Conservation (phyloP, 768 basidiomycete genomes). For the Russula vinacea region DNA sequence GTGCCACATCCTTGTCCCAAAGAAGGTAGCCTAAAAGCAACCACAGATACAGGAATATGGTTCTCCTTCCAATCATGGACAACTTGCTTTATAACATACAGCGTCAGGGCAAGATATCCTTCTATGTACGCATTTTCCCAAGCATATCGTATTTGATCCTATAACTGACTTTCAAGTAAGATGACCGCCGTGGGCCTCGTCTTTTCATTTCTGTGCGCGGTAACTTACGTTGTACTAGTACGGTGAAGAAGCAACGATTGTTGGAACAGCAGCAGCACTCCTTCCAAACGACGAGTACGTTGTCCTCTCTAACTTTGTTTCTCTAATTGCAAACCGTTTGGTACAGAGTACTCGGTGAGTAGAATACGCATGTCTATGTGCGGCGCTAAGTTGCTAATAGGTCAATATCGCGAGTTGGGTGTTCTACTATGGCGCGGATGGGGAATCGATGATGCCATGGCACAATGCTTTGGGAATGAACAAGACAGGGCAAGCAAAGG, state of each 20-base stretch:
- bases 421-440: conserved; percentile 89
- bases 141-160: background rate
- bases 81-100: conserved; percentile 89
- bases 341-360: conserved; percentile 66
- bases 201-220: background rate
- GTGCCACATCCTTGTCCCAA: conserved; percentile 29
- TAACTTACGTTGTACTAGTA: conserved; percentile 45
- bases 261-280: conserved; percentile 86
- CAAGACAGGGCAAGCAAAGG: conserved; percentile 81
- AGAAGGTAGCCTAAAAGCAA: background rate
- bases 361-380: background rate
- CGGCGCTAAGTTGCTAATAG: conserved; percentile 38
- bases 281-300: conserved; percentile 80
- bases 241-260: conserved; percentile 88
- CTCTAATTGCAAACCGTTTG: background rate
- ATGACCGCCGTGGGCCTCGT: conserved; percentile 70
- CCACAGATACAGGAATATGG: conserved; percentile 72
- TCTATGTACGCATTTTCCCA: conserved; percentile 58
- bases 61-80: conserved; percentile 77
- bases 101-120: conserved; percentile 89
- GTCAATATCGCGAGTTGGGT: conserved; percentile 92
- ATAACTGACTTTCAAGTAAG: conserved; percentile 38
- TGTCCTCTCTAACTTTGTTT: conserved; percentile 3
- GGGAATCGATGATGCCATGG: conserved; percentile 75
- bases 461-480: conserved; percentile 85